Conservation (phyloP, 768 basidiomycete genomes). For the Mycena capillaripes region DNA sequence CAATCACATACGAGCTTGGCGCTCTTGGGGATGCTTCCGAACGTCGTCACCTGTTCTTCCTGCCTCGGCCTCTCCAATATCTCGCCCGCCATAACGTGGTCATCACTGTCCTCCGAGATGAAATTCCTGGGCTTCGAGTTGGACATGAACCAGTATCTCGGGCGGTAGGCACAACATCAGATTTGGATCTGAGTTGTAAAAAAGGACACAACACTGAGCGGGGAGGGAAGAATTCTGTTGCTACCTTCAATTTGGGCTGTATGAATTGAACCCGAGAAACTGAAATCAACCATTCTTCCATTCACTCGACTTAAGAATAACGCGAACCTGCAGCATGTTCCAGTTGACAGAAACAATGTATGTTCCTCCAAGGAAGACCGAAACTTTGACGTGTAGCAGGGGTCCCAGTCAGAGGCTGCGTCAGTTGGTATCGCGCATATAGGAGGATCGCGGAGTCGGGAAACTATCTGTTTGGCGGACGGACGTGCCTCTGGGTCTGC, state of each 20-base stretch:
- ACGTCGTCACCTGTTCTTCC: slow-evolving; percentile 7
- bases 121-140: slow-evolving; percentile 15
- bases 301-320: no score
- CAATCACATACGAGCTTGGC: background rate
- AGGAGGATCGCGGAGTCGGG: slow-evolving; percentile 21
- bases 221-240: no score
- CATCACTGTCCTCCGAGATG: slow-evolving; percentile 18
- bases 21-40: slow-evolving; percentile 12
- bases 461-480: slow-evolving; percentile 18
- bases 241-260: no score
- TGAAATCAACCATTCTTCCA: no score
- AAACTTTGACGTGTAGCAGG: slow-evolving; percentile 33
- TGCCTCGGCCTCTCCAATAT: slow-evolving; percentile 14
- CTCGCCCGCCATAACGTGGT: slow-evolving; percentile 8
- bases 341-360: slow-evolving; percentile 31
- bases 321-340: slow-evolving; percentile 29
- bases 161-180: slow-evolving; percentile 1
- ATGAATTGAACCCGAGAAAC: no score
- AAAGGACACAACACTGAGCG: no score
- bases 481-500: slow-evolving; percentile 17
- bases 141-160: slow-evolving; percentile 10
- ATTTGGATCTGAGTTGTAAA: no score
- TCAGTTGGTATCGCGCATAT: slow-evolving; percentile 21
- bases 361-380: slow-evolving; percentile 34
- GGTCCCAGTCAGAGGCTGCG: slow-evolving; percentile 27